Conservation (phyloP, 345 rosid species). For the Laguncularia racemosa region DNA sequence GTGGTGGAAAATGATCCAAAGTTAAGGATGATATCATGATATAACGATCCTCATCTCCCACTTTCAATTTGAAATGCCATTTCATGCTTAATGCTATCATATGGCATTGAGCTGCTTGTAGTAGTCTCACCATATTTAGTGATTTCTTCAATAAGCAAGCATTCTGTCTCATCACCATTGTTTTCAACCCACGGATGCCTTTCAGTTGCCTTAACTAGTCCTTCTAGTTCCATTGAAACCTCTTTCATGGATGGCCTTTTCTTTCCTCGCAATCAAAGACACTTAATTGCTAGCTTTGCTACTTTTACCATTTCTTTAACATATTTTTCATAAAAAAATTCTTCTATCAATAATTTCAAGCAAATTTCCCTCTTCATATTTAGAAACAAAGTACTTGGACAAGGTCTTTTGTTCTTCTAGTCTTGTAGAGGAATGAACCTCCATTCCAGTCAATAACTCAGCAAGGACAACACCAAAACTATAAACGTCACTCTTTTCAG, state of each 20-base stretch:
- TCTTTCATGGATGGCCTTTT: slow-evolving; percentile 27
- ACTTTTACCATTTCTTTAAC: slow-evolving; percentile 9
- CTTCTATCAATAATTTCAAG: slow-evolving; percentile 16
- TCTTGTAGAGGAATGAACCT: slow-evolving; percentile 9
- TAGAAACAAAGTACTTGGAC: slow-evolving; percentile 16
- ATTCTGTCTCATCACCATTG: not conserved
- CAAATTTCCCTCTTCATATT: slow-evolving; percentile 14
- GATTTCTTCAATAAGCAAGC: no score
- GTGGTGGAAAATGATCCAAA: no score
- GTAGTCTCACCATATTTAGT: no score
- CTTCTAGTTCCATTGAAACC: slow-evolving; percentile 15
- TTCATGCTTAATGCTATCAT: no score
- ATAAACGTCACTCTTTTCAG: slow-evolving; percentile 35
- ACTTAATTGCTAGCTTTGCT: slow-evolving; percentile 13
- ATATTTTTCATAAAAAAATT: not conserved
- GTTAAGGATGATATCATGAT: no score
- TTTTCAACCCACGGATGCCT: not conserved
- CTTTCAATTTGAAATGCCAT: no score
- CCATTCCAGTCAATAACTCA: slow-evolving; percentile 28
- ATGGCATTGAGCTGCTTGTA: no score
- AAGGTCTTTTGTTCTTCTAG: slow-evolving; percentile 18
- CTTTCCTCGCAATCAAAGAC: slow-evolving; percentile 18
- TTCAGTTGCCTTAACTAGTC: not conserved
- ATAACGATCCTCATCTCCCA: no score
- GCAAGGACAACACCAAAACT: slow-evolving; percentile 35